Evolutionary conservation across 495 filamentous ascomycete species (phyloP), one percentile per base, ranked within the genome.

Genomic region (Acidomyces sp.): DNA sequence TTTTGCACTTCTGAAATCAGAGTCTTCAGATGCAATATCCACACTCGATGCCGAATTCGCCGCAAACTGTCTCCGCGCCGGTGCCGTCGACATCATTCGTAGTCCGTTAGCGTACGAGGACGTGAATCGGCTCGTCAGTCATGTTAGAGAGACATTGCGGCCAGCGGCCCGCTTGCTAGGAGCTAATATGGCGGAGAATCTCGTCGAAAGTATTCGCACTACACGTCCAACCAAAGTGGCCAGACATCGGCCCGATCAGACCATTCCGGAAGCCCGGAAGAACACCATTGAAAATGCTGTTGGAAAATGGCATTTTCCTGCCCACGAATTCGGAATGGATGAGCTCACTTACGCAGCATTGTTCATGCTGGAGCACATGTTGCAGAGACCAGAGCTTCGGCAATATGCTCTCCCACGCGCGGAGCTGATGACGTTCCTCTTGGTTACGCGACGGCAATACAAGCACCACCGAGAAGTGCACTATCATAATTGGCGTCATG

Each of bases 401-500:
- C 64, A 70, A 16, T 97, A 32, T 21, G 7, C 41, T 26, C 13
- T 46, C 18, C 39, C 39, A 17, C 52, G 70, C 65, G 58, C 43
- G 75, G 84, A 58, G 63, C 95, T 15, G 78, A 74, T 46, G 71
- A 70, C 29, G 94, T 94, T 58, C 65, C 93, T 31, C 65, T 87
- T 31, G 84, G 87, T 48, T 81, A 84, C 55, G 77, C 84, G 36
- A 74, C 75, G 33, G 80, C 92, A 12, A 21, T 51, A 51, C 24
- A 51, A 51, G 34, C 96, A 97, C 62, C 94, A 95, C 55, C 75
- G 72, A 35, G 93, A 93, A 57, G 85, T 97, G 26, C 82, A 88
- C n/a, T 97, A 96, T 54, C 90, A 97, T 63, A 97, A 97, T 57
- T 97, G 95, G 60, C 84, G 90, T 34, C 90, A 97, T 58, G 90